A percentile compares a stretch with the other conserved stretches of the same genome.
Evolutionary conservation across 2,329 filamentous ascomycete genomes (phyloP).

Genomic region (Epichloe aotearoae): DNA sequence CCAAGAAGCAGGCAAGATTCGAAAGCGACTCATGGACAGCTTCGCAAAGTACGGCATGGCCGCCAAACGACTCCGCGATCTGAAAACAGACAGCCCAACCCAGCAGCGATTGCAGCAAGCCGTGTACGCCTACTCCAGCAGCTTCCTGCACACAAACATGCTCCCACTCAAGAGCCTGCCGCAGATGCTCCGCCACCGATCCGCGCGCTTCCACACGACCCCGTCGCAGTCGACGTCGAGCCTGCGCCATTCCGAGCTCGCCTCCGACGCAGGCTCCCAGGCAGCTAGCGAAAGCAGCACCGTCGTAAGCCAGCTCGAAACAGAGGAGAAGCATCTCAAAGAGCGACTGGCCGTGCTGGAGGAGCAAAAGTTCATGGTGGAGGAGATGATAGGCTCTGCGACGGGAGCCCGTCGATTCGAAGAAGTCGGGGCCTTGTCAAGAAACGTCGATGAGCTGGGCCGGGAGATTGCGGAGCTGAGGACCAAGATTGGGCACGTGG

Average conservation of each 20-base stretch:
- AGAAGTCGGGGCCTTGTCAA: constrained; percentile 65
- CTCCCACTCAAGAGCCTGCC: constrained; percentile 68
- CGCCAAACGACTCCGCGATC: constrained; percentile 66
- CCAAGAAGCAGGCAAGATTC: constrained; percentile 73
- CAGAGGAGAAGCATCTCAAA: constrained; percentile 69
- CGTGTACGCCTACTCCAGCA: constrained; percentile 68
- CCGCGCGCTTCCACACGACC: constrained; percentile 12
- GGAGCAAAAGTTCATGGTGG: constrained; percentile 82
- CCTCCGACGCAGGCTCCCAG: constrained; percentile 32
- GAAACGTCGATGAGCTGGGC: constrained; percentile 72
- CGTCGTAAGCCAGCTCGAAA: constrained; percentile 49
- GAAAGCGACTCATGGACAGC: constrained; percentile 78
- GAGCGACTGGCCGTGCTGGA: constrained; percentile 75
- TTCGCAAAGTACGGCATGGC: constrained; percentile 80
- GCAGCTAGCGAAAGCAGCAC: constrained; percentile 38
- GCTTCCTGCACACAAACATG: constrained; percentile 83
- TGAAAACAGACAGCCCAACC: constrained; percentile 57
- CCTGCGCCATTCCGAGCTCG: constrained; percentile 34
- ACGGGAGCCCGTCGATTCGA: constrained; percentile 69
- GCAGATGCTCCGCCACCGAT: constrained; percentile 41
- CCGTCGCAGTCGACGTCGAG: constrained; percentile 22
- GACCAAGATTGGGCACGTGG: constrained; percentile 52
- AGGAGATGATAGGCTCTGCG: constrained; percentile 69
- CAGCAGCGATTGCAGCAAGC: constrained; percentile 67
- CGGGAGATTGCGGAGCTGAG: constrained; percentile 59